Percentiles rank a stretch among this genome's conserved stretches.
phyloP scores from a whole-genome alignment of 1,139 yeast species.

The Scheffersomyces cryptocercus region DNA sequence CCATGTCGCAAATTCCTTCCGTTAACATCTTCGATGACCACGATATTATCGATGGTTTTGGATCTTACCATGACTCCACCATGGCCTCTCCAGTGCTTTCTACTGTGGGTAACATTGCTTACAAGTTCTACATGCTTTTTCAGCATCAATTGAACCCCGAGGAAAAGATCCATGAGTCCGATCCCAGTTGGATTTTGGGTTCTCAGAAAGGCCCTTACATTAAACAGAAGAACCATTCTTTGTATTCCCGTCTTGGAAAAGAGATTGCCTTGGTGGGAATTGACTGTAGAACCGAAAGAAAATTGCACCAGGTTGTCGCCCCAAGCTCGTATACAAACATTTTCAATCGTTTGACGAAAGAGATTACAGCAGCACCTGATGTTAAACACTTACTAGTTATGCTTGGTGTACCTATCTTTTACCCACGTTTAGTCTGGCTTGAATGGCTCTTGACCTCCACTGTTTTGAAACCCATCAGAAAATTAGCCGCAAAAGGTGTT shows the following conservation, averaged over 20 bases:
- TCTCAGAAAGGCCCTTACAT: constrained; percentile 63
- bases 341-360: constrained; percentile 61
- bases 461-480: constrained; percentile 63
- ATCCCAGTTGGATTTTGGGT: constrained; percentile 62
- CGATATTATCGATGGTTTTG: constrained; percentile 94
- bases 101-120: constrained; percentile 76
- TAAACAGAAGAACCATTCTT: constrained; percentile 61
- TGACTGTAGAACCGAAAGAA: constrained; percentile 92
- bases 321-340: constrained; percentile 56
- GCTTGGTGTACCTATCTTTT: constrained; percentile 93
- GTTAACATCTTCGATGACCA: constrained; percentile 88
- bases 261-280: constrained; percentile 72
- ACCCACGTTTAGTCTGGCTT: constrained; percentile 89
- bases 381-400: constrained; percentile 76
- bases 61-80: constrained; percentile 75
- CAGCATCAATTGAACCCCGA: constrained; percentile 74
- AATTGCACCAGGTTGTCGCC: constrained; percentile 57
- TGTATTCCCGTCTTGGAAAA: constrained; percentile 72
- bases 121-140: constrained; percentile 83
- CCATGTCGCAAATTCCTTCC: constrained; percentile 81
- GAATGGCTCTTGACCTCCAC: constrained; percentile 71
- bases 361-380: constrained; percentile 51
- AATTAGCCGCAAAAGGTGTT: constrained; percentile 68
- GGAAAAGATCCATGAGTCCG: constrained; percentile 41
- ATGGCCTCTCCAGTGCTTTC: constrained; percentile 70